Conservation (phyloP, 371 early-diverging fungal genomes). For the Mortierella sp. region DNA sequence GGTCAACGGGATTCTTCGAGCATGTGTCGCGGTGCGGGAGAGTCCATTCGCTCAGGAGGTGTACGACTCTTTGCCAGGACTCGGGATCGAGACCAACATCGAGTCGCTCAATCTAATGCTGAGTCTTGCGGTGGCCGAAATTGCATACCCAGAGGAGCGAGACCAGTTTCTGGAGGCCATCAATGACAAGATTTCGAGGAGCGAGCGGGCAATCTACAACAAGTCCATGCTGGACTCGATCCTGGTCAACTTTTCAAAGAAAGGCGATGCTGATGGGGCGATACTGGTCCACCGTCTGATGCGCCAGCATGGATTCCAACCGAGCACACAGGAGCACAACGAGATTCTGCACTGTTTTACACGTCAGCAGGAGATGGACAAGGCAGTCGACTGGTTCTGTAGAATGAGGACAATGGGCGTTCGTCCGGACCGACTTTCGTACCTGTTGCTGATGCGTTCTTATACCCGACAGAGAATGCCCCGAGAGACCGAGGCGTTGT, state of each 20-base stretch:
- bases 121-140: conserved; percentile 33
- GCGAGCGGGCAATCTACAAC: conserved; percentile 26
- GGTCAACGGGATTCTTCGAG: conserved; percentile 43
- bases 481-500: conserved; percentile 42
- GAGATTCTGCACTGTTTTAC: conserved; percentile 42
- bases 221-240: conserved; percentile 35
- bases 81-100: conserved; percentile 28
- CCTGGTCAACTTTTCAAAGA: conserved; percentile 38
- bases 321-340: conserved; percentile 28
- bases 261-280: conserved; percentile 51
- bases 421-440: conserved; percentile 31
- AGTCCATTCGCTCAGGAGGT: conserved; percentile 38
- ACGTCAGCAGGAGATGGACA: conserved; percentile 23
- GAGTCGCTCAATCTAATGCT: conserved; percentile 49
- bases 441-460: conserved; percentile 27
- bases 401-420: conserved; percentile 33
- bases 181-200: conserved; percentile 15
- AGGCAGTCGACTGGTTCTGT: conserved; percentile 37
- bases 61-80: conserved; percentile 29
- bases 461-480: conserved; percentile 43
- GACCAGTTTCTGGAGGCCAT: conserved; percentile 20
- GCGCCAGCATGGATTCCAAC: conserved; percentile 23
- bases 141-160: conserved; percentile 27
- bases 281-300: conserved; percentile 31
- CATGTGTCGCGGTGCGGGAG: conserved; percentile 30